Evolutionary conservation across 2,329 filamentous ascomycete species (phyloP), one percentile per base, ranked within the genome.

Genomic region (Tolypocladium amazonense): DNA sequence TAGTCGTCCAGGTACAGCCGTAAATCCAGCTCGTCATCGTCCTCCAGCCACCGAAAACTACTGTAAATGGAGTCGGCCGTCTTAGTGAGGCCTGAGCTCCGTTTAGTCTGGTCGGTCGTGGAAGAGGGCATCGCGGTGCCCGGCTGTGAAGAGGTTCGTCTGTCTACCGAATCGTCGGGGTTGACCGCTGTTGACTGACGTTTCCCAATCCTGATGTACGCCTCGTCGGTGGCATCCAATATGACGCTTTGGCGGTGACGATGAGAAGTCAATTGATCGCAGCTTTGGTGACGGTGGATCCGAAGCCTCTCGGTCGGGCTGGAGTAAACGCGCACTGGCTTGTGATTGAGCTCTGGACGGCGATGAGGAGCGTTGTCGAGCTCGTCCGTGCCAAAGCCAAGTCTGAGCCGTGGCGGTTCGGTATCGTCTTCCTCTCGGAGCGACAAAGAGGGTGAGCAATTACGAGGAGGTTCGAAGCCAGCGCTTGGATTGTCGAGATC

Each of bases 1-100:
- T 90, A 89, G 68, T 90, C 86, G 68, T 90, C 86, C 38, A 91
- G 73, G 43, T 80, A 81, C 43, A 92, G 78, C 53, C 82, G 78
- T 30, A 88, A 72, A 66, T 92, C 88, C 38, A 92, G 75, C 58
- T 88, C 83, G 23, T 87, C 82, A 58, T 89, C 85, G 60, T 90
- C 86, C 37, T 92, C 88, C 33, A 91, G 76, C 87, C 88, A 90
- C 56, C 85, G 80, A 65, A 91, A 88, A 68, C 81, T 87, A 62
- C 90, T 85, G 56, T 84, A 83, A 60, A 89, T 76, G 1, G 81
- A 81, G 57, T 83, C 78, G 41, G 81, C 73, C 65, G 81, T 68
- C 37, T 65, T 65, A 5, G 63, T 63, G 35, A 50, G 27, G 38
- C 65, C 65, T 30, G 64, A 57, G 25, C 60, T 62, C 30, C 58